These are phyloP conservation scores for Populus hybrid DNA, from an alignment of 441 rosid species.

Conservation along the genomic window DNA sequence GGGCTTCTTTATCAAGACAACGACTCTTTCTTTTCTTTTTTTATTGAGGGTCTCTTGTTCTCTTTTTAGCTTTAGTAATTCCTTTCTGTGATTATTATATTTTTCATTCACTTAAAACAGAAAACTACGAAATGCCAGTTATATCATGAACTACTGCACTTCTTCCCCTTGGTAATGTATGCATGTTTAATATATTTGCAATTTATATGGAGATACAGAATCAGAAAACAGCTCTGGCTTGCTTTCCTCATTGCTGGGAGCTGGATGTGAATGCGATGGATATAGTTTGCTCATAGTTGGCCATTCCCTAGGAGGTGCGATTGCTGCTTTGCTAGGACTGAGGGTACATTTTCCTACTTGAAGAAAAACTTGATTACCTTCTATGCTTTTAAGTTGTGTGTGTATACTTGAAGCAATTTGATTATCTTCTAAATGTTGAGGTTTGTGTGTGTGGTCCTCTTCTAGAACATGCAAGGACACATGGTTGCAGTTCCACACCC, in stretches of 20 bases:
- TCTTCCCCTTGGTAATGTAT: neutral
- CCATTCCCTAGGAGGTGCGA: constrained; percentile 92
- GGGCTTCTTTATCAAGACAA: neutral
- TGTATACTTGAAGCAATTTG: too few relatives aligned
- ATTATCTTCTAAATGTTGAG: too few relatives aligned
- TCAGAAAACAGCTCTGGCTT: constrained; percentile 43
- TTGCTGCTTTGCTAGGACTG: constrained; percentile 76
- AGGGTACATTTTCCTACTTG: constrained; percentile 45
- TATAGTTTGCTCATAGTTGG: constrained; percentile 69
- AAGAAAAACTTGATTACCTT: neutral
- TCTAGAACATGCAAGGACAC: constrained; percentile 32
- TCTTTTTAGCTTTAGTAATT: neutral
- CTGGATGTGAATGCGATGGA: too few relatives aligned
- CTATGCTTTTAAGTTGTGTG: neutral
- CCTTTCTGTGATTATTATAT: neutral
- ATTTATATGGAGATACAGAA: constrained; percentile 31
- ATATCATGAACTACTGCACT: neutral
- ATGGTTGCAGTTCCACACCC: too few relatives aligned
- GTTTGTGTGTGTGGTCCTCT: neutral
- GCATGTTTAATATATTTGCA: neutral
- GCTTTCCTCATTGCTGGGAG: constrained; percentile 73
- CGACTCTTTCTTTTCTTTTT: neutral
- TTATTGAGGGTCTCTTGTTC: neutral
- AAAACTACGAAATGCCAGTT: neutral
- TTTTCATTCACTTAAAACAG: neutral